phyloP scores from a whole-genome alignment of 2,329 filamentous ascomycete species.

The Aspergillus amoenus region DNA sequence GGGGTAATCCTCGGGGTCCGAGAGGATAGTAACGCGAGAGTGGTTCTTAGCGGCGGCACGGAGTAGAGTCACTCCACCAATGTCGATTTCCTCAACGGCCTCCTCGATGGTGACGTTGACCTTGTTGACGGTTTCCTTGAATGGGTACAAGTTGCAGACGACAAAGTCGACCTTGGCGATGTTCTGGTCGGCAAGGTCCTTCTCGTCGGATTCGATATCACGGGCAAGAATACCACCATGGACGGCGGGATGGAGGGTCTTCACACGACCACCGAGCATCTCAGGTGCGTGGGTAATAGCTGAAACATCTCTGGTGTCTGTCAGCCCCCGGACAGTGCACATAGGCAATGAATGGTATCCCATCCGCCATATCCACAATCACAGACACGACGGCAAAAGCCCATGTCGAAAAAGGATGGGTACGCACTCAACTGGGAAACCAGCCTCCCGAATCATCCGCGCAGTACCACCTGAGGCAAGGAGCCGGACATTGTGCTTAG shows the following conservation, averaged over 20 bases:
- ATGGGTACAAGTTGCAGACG: constrained; percentile 98
- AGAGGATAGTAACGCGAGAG: constrained; percentile 89
- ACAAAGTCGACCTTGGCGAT: constrained; percentile 95
- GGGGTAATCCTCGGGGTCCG: constrained; percentile 88
- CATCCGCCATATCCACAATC: neutral
- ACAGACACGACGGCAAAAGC: neutral
- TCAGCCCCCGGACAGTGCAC: constrained; percentile 4
- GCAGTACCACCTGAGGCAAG: constrained; percentile 93
- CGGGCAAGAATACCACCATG: constrained; percentile 84
- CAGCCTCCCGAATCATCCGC: constrained; percentile 94
- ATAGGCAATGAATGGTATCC: neutral
- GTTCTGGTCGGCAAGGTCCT: constrained; percentile 91
- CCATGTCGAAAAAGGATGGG: constrained; percentile 6
- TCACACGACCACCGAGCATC: constrained; percentile 89
- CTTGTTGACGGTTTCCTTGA: constrained; percentile 97
- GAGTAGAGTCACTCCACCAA: constrained; percentile 94
- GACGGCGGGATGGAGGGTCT: constrained; percentile 95
- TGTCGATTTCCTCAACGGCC: constrained; percentile 98
- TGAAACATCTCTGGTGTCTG: constrained; percentile 74
- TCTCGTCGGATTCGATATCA: constrained; percentile 91
- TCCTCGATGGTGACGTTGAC: constrained; percentile 95
- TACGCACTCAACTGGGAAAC: constrained; percentile 87
- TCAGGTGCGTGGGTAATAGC: constrained; percentile 96
- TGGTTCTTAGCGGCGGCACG: constrained; percentile 98
- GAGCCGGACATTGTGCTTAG: constrained; percentile 85